A percentile compares a stretch with the other conserved stretches of the same genome.
phyloP scores from a whole-genome alignment of 345 rosid genomes.

The Boechera stricta region DNA sequence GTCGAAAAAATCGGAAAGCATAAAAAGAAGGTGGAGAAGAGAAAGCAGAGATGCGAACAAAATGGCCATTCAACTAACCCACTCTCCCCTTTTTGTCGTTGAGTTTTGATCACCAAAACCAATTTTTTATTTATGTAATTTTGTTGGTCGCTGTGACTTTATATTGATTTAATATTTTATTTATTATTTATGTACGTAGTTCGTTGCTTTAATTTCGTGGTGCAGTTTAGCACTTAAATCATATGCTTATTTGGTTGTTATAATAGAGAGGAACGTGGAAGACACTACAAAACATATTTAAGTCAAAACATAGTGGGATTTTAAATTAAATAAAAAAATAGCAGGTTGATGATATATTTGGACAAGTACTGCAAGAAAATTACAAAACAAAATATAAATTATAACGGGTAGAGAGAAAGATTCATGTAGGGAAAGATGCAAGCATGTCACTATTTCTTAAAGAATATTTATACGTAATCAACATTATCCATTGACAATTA shows the following conservation, averaged over 20 bases:
- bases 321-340: background rate
- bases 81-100: constrained; percentile 45
- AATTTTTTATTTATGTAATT: constrained; percentile 16
- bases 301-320: constrained; percentile 24
- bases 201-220: constrained; percentile 33
- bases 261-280: constrained; percentile 35
- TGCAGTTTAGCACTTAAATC: constrained; percentile 37
- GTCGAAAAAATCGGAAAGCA: constrained; percentile 33
- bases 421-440: constrained; percentile 18
- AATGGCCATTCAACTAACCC: constrained; percentile 51
- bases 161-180: background rate
- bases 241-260: background rate
- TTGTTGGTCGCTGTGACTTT: constrained; percentile 35
- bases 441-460: constrained; percentile 16
- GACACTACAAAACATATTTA: constrained; percentile 37
- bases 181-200: background rate
- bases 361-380: constrained; percentile 12
- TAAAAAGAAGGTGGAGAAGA: constrained; percentile 48
- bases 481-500: background rate
- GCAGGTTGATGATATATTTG: constrained; percentile 16
- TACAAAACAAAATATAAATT: background rate
- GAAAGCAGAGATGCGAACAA: constrained; percentile 48
- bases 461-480: background rate
- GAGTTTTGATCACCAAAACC: constrained; percentile 49
- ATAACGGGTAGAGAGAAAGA: constrained; percentile 16